phyloP scores from a whole-genome alignment of 2,329 filamentous ascomycete species.

The Massarina eburnea region DNA sequence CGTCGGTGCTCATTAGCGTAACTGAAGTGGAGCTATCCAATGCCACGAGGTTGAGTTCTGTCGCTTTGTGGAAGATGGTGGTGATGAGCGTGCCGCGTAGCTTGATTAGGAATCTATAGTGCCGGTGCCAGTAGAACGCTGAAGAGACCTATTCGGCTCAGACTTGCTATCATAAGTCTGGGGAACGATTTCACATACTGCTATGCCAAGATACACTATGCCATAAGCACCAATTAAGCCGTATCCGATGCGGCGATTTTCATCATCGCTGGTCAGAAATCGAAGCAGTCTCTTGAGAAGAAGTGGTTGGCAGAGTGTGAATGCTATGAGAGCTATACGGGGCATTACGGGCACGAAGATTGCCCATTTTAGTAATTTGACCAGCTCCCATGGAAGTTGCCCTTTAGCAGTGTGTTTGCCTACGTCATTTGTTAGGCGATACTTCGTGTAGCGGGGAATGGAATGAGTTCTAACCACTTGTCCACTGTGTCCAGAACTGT shows the following conservation, averaged over 20 bases:
- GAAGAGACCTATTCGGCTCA: constrained; percentile 9
- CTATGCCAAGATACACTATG: constrained; percentile 11
- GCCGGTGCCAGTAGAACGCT: constrained; percentile 9
- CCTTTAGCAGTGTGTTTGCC: too few relatives aligned
- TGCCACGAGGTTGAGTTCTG: constrained; percentile 7
- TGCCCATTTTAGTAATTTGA: too few relatives aligned
- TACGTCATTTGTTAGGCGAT: too few relatives aligned
- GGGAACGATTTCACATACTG: constrained; percentile 11
- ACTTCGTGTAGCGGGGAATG: too few relatives aligned
- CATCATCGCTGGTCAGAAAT: too few relatives aligned
- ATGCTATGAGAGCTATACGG: too few relatives aligned
- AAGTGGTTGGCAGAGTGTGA: too few relatives aligned
- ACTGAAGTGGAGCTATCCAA: constrained; percentile 7
- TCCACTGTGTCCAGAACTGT: too few relatives aligned
- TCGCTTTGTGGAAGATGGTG: constrained; percentile 11
- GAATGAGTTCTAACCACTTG: too few relatives aligned
- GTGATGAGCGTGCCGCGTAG: constrained; percentile 10
- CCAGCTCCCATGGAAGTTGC: too few relatives aligned
- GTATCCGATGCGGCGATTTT: constrained; percentile 9
- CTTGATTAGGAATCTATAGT: constrained; percentile 9
- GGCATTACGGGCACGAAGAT: too few relatives aligned
- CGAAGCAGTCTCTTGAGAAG: too few relatives aligned
- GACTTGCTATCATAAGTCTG: neutral
- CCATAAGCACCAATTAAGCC: constrained; percentile 12
- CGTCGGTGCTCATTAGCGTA: constrained; percentile 14